These are phyloP conservation scores for Arctostaphylos glauca DNA, from an alignment of 148 eudicot genomes.

Conservation along the genomic window DNA sequence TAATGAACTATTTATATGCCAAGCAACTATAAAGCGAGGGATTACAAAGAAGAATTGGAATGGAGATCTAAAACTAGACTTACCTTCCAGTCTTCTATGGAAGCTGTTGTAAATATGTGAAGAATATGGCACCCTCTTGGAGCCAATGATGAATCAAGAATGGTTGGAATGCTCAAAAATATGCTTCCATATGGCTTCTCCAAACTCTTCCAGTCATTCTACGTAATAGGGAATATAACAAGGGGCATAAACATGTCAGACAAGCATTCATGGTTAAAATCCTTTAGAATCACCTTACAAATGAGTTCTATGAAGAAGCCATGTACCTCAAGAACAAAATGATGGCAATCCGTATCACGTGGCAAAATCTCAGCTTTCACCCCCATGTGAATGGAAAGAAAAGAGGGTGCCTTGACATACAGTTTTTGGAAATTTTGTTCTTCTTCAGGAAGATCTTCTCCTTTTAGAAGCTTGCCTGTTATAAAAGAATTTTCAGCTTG, in stretches of 20 bases:
- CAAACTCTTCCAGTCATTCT: slow-evolving; percentile 78
- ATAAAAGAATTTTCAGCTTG: slow-evolving; percentile 15
- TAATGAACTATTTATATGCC: neutral
- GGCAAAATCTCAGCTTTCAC: slow-evolving; percentile 87
- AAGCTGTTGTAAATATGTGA: slow-evolving; percentile 86
- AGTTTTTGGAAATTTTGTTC: slow-evolving; percentile 82
- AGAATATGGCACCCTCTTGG: slow-evolving; percentile 89
- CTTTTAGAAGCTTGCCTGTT: slow-evolving; percentile 79
- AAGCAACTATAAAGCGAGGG: neutral
- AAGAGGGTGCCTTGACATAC: slow-evolving; percentile 93
- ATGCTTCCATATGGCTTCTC: slow-evolving; percentile 90
- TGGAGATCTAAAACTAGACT: slow-evolving; percentile 7
- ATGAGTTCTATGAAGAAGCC: slow-evolving; percentile 3
- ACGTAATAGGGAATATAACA: slow-evolving; percentile 17
- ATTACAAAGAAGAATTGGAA: neutral
- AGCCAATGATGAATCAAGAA: slow-evolving; percentile 90
- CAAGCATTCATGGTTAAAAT: slow-evolving; percentile 3
- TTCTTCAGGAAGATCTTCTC: slow-evolving; percentile 74
- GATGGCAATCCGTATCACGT: slow-evolving; percentile 92
- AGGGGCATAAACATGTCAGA: neutral
- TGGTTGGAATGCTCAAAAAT: slow-evolving; percentile 96
- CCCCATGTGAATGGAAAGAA: slow-evolving; percentile 95
- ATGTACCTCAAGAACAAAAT: slow-evolving; percentile 88
- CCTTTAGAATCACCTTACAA: neutral
- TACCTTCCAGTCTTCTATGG: slow-evolving; percentile 96